Base-by-base conservation (phyloP, 768 basidiomycete species). In the Auriscalpium vulgare region DNA sequence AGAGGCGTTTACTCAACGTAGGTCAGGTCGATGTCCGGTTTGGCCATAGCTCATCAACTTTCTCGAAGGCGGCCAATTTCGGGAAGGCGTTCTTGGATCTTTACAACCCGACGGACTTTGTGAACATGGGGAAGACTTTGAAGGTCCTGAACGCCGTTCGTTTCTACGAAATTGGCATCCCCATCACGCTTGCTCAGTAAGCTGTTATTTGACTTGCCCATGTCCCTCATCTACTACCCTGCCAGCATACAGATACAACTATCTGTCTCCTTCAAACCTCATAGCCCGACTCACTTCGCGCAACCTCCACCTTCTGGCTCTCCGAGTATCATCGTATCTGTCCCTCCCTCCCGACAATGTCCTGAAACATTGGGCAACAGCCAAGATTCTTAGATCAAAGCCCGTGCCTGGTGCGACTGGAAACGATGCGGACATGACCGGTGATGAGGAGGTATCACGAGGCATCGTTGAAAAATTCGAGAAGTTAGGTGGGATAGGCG, bases 81-180 rank as follows among this genome's bases (percentile, higher is more conserved):
- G 97, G 95, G 1, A 82, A 93, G 58, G 88, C 91, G 0, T 99
- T 94, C 67, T 71, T 99, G 60, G 97, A 98, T 66, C 77, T 93
- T 29, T 89, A 93, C 66, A 90, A 97, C 67, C 90, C 95, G 4
- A 84, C 83, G 0, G 93, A 97, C 65, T 95, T 97, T 62, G 84
- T 98, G 36, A 79, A 83, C 49, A 93, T 97, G 87, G 94, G 92
- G 0, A 89, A 94, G 67, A 85, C 85, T 1, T 77, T 99, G 23
- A 93, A 95, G 66, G 95, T 99, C 40, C 73, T 98, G 36, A 98
- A 98, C 66, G 92, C 94, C 9, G 87, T 95, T 36, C 81, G 94
- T 51, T 88, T 82, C 68, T 93, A 88, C 63, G 91, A 95, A 63
- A 87, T 97, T 46, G 95, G 95, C 0, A 87, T 98, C 45, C 94